Percentiles rank a stretch among this genome's conserved stretches.
These are phyloP conservation scores for Nothophytophthora sp. DNA, from an alignment of 352 stramenopile genomes.

Conservation along the genomic window DNA sequence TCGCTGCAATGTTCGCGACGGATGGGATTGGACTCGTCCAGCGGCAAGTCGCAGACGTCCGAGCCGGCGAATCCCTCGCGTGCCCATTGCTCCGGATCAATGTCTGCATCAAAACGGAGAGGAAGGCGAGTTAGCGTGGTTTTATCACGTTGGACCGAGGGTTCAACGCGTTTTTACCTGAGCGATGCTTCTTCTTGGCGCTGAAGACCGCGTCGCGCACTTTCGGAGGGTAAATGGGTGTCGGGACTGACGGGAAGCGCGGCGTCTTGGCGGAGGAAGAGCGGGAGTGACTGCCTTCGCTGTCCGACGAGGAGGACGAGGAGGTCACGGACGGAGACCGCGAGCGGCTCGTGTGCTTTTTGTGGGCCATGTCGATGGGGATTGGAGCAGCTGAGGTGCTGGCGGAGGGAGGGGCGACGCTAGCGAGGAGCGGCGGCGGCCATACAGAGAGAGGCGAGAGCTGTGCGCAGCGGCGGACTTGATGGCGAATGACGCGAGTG, in stretches of 20 bases:
- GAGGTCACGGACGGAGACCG: slow-evolving; percentile 53
- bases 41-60: slow-evolving; percentile 71
- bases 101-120: too few relatives aligned
- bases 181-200: slow-evolving; percentile 75
- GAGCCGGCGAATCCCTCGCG: slow-evolving; percentile 84
- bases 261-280: slow-evolving; percentile 8
- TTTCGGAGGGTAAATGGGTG: slow-evolving; percentile 50
- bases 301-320: slow-evolving; percentile 38
- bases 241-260: slow-evolving; percentile 54
- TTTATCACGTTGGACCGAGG: too few relatives aligned
- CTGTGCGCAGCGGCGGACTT: slow-evolving; percentile 3
- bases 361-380: slow-evolving; percentile 14
- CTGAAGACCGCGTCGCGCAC: slow-evolving; percentile 46
- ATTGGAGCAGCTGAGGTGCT: not conserved
- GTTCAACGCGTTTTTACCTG: too few relatives aligned
- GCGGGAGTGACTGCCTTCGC: slow-evolving; percentile 22
- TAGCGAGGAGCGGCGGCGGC: too few relatives aligned
- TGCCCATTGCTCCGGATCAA: slow-evolving; percentile 62
- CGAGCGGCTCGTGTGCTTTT: slow-evolving; percentile 28
- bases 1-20: slow-evolving; percentile 75
- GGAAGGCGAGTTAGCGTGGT: too few relatives aligned
- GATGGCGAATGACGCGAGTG: too few relatives aligned
- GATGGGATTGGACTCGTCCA: slow-evolving; percentile 69
- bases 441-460: too few relatives aligned
- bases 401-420: too few relatives aligned